Evolutionary conservation across 495 filamentous ascomycete genomes (phyloP).

Genomic region (Podospora pseudopauciseta): DNA sequence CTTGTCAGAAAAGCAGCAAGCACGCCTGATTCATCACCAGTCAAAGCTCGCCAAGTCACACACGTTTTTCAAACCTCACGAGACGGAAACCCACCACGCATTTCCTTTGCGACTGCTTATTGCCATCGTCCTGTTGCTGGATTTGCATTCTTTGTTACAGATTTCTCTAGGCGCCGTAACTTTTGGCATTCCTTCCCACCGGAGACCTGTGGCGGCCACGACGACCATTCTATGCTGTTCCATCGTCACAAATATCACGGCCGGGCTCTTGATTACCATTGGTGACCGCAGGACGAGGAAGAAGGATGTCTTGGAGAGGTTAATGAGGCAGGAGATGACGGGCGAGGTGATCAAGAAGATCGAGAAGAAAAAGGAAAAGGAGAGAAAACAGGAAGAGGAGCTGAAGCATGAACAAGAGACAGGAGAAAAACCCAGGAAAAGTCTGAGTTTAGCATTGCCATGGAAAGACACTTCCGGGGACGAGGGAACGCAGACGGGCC

Average conservation of each 20-base stretch:
- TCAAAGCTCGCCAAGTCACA: constrained; percentile 71
- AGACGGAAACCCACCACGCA: constrained; percentile 73
- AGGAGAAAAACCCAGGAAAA: not conserved
- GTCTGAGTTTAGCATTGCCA: not conserved
- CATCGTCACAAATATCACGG: constrained; percentile 67
- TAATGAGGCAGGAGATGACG: constrained; percentile 70
- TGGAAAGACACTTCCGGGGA: not conserved
- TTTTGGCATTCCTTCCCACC: constrained; percentile 63
- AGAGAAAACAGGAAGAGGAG: constrained; percentile 19
- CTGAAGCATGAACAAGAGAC: not conserved
- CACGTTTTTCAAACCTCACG: constrained; percentile 82
- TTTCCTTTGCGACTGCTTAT: constrained; percentile 70
- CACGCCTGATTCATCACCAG: constrained; percentile 65
- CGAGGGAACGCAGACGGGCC: not conserved
- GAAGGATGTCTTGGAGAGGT: constrained; percentile 74
- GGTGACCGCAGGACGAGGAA: constrained; percentile 71
- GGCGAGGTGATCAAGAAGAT: constrained; percentile 68
- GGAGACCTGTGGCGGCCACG: constrained; percentile 64
- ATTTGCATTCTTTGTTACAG: constrained; percentile 70
- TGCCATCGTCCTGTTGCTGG: constrained; percentile 68
- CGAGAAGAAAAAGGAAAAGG: constrained; percentile 54
- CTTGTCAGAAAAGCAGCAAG: constrained; percentile 59
- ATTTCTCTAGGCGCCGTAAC: constrained; percentile 72
- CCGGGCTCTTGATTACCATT: constrained; percentile 66
- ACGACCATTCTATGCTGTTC: constrained; percentile 75